Percentiles rank a stretch among this genome's conserved stretches.
Evolutionary conservation across 2,329 filamentous ascomycete genomes (phyloP).

Genomic region (Venturia carpophila): DNA sequence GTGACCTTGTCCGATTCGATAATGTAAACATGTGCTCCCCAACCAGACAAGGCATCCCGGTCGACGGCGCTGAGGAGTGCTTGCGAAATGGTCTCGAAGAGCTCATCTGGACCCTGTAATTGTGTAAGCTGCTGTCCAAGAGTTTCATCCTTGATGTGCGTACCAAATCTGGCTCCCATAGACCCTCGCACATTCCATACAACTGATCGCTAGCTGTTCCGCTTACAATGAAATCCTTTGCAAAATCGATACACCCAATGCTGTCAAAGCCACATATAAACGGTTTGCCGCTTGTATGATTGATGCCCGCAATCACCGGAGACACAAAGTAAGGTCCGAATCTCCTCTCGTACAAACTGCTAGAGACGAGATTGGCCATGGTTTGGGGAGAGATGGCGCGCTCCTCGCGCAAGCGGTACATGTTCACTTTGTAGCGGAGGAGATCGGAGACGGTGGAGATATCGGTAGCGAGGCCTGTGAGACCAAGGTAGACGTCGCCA

Average conservation of each 20-base stretch:
- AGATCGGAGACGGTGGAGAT: constrained; percentile 91
- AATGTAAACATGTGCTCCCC: constrained; percentile 98
- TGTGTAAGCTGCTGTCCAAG: background rate
- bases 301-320: constrained; percentile 89
- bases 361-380: constrained; percentile 91
- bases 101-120: constrained; percentile 71
- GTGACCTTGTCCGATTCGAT: constrained; percentile 99
- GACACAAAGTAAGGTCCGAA: constrained; percentile 97
- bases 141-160: constrained; percentile 28
- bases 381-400: constrained; percentile 90
- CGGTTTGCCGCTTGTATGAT: constrained; percentile 85
- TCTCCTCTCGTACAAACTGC: constrained; percentile 83
- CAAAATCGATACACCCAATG: constrained; percentile 98
- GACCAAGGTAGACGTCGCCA: constrained; percentile 87
- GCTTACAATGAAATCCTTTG: constrained; percentile 97
- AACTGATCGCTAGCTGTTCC: constrained; percentile 95
- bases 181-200: constrained; percentile 95
- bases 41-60: constrained; percentile 90
- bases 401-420: constrained; percentile 98
- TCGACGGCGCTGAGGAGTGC: constrained; percentile 92
- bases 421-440: constrained; percentile 99
- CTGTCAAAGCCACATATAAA: constrained; percentile 99
- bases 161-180: constrained; percentile 97
- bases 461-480: constrained; percentile 94
- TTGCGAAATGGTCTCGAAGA: constrained; percentile 98